A percentile compares a stretch with the other conserved stretches of the same genome.
These are phyloP conservation scores for Thermochaetoides dissita DNA, from an alignment of 2,329 filamentous ascomycete species.

Conservation along the genomic window DNA sequence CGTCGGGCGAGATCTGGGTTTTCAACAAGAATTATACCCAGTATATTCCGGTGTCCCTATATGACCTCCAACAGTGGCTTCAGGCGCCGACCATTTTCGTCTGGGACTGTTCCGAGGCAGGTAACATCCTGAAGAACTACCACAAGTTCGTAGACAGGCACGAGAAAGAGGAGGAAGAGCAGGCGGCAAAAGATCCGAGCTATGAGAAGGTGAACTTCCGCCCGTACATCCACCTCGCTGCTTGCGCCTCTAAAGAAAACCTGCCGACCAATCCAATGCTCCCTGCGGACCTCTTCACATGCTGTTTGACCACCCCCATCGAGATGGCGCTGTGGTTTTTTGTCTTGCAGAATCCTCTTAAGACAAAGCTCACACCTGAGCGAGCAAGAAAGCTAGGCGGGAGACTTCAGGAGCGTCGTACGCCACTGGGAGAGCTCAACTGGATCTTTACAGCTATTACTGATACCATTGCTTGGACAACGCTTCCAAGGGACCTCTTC, in stretches of 20 bases:
- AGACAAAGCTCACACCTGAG: slow-evolving; percentile 57
- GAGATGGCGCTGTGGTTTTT: slow-evolving; percentile 96
- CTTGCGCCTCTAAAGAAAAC: slow-evolving; percentile 80
- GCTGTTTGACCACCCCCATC: slow-evolving; percentile 90
- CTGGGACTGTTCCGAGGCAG: slow-evolving; percentile 93
- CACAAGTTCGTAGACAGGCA: slow-evolving; percentile 91
- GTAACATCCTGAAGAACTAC: slow-evolving; percentile 91
- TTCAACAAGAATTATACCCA: slow-evolving; percentile 99
- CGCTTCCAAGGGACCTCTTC: slow-evolving; percentile 75
- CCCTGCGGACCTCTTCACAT: slow-evolving; percentile 89
- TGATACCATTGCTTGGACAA: slow-evolving; percentile 97
- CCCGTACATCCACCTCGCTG: slow-evolving; percentile 76
- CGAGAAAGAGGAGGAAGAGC: slow-evolving; percentile 72
- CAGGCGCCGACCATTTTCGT: slow-evolving; percentile 92
- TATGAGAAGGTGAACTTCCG: slow-evolving; percentile 63
- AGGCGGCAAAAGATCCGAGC: slow-evolving; percentile 60
- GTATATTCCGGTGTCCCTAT: slow-evolving; percentile 92
- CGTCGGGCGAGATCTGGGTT: slow-evolving; percentile 96
- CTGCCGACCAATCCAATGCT: slow-evolving; percentile 87
- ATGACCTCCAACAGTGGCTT: slow-evolving; percentile 90
- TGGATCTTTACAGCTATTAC: slow-evolving; percentile 99
- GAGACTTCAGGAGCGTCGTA: slow-evolving; percentile 79
- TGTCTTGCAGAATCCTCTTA: slow-evolving; percentile 75
- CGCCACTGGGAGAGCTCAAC: slow-evolving; percentile 87
- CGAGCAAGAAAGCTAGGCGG: slow-evolving; percentile 82